A percentile compares a stretch with the other conserved stretches of the same genome.
Conservation (phyloP, 2,329 filamentous ascomycete species). For the Pyricularia pennisetigena region DNA sequence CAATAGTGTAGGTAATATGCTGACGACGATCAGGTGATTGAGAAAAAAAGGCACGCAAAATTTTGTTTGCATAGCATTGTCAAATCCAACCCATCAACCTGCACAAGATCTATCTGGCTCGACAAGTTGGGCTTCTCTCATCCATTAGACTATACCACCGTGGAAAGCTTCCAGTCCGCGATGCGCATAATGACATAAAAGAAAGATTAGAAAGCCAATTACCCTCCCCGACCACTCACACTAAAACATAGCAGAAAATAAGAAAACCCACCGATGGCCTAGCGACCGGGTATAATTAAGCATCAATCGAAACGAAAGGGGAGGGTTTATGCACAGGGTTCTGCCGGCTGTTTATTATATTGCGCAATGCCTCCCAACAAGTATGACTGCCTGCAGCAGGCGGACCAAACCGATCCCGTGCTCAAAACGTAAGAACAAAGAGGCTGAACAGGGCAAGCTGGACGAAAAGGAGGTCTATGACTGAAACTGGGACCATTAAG, state of each 20-base stretch:
- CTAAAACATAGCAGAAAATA: neutral
- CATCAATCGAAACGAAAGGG: conserved; percentile 23
- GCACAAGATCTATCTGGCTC: neutral
- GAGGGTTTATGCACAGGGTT: conserved; percentile 11
- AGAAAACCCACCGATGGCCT: conserved; percentile 18
- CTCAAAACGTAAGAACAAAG: conserved; percentile 9
- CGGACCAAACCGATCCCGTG: neutral
- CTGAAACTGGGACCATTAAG: conserved; percentile 22
- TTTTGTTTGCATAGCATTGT: neutral
- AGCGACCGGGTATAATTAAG: conserved; percentile 30
- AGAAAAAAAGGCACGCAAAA: neutral
- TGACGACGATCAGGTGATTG: neutral
- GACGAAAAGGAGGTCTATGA: conserved; percentile 19
- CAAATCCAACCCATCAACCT: neutral
- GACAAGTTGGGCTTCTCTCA: neutral
- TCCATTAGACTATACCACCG: neutral
- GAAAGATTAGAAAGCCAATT: conserved; percentile 13
- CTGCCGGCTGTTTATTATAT: conserved; percentile 3
- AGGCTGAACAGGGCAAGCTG: conserved; percentile 11
- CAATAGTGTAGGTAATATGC: neutral
- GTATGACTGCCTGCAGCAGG: neutral
- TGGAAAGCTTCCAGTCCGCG: neutral
- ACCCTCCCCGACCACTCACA: conserved; percentile 18
- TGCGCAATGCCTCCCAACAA: conserved; percentile 10
- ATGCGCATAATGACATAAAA: conserved; percentile 5